Evolutionary conservation across 805 yeast species (phyloP).

Genomic region (Ogataea philodendri): DNA sequence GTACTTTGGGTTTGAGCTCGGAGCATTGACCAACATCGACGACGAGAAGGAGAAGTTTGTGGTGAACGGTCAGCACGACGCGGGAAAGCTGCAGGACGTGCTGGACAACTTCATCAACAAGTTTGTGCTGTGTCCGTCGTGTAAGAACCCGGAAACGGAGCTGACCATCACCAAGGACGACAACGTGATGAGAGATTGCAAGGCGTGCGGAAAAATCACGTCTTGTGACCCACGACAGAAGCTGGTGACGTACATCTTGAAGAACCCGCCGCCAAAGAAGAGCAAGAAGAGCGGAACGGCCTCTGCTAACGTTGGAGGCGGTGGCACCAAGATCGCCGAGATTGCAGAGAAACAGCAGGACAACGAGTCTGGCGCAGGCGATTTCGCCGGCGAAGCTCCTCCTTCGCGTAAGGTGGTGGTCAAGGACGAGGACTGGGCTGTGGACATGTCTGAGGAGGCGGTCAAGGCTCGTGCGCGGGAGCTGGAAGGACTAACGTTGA

Average conservation of each 20-base stretch:
- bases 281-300: slow-evolving; percentile 84
- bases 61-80: slow-evolving; percentile 93
- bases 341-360: slow-evolving; percentile 57
- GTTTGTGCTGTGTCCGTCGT: slow-evolving; percentile 89
- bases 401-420: slow-evolving; percentile 64
- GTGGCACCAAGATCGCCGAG: slow-evolving; percentile 77
- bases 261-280: slow-evolving; percentile 85
- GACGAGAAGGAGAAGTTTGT: slow-evolving; percentile 82
- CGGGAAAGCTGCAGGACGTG: slow-evolving; percentile 85
- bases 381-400: slow-evolving; percentile 49
- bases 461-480: slow-evolving; percentile 88
- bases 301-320: slow-evolving; percentile 84
- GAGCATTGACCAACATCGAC: slow-evolving; percentile 88
- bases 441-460: slow-evolving; percentile 95
- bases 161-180: slow-evolving; percentile 75
- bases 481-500: slow-evolving; percentile 60
- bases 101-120: slow-evolving; percentile 91
- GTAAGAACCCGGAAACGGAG: slow-evolving; percentile 98
- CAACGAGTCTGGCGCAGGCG: slow-evolving; percentile 33
- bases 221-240: slow-evolving; percentile 82
- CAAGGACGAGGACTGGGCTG: slow-evolving; percentile 95
- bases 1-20: slow-evolving; percentile 93
- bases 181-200: slow-evolving; percentile 84
- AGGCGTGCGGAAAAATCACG: slow-evolving; percentile 94
- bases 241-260: slow-evolving; percentile 79